phyloP scores from a whole-genome alignment of 2,329 filamentous ascomycete species.

The Xylaria arbuscula region DNA sequence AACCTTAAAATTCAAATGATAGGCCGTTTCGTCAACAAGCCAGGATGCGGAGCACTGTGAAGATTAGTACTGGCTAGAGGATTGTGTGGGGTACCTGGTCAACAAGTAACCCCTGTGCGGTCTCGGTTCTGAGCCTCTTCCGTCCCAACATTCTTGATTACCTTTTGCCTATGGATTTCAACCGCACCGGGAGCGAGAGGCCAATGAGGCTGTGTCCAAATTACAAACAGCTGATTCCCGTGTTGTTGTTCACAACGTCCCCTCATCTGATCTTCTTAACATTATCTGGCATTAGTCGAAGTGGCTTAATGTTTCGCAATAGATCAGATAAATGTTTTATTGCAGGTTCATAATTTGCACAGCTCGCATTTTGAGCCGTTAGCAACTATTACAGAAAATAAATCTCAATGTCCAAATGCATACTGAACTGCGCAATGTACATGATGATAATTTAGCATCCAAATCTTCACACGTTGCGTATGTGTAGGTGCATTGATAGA shows the following conservation, averaged over 20 bases:
- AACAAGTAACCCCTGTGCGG: not conserved
- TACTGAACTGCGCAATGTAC: no score
- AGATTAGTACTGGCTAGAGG: slow-evolving; percentile 4
- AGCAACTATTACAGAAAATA: not conserved
- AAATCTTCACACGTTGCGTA: no score
- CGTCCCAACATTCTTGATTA: slow-evolving; percentile 3
- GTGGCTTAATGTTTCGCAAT: not conserved
- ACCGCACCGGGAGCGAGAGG: slow-evolving; percentile 34
- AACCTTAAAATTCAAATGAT: not conserved
- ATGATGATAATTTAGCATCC: no score
- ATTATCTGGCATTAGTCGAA: slow-evolving; percentile 11
- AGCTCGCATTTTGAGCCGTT: no score
- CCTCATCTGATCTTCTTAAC: slow-evolving; percentile 4
- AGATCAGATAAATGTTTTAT: not conserved
- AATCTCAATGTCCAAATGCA: not conserved
- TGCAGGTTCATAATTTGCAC: not conserved
- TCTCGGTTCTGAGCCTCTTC: slow-evolving; percentile 12
- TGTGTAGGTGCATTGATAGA: not conserved
- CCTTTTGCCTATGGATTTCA: no score
- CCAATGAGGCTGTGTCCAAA: slow-evolving; percentile 46
- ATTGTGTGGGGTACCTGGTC: slow-evolving; percentile 9
- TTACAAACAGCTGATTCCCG: slow-evolving; percentile 7
- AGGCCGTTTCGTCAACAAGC: not conserved
- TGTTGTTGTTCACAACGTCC: not conserved
- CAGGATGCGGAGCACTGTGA: not conserved